Percentiles rank a stretch among this genome's conserved stretches.
Evolutionary conservation across 805 yeast species (phyloP).

Genomic region (Candida rishiriensis): DNA sequence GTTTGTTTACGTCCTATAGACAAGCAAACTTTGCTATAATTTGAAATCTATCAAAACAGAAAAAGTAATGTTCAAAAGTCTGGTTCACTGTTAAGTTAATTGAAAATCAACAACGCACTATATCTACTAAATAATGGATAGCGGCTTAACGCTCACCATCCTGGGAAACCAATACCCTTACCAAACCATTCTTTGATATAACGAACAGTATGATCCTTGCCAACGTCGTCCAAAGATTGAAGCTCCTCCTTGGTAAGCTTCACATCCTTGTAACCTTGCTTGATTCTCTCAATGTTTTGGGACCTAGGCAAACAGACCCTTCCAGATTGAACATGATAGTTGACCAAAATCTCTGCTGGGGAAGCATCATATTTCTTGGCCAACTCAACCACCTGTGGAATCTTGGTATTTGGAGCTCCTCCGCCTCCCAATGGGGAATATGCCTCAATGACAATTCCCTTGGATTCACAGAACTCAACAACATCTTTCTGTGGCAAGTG

Average conservation of each 20-base stretch:
- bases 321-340: constrained; percentile 62
- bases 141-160: constrained; percentile 19
- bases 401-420: constrained; percentile 59
- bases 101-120: no score
- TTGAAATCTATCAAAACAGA: no score
- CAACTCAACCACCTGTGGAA: constrained; percentile 45
- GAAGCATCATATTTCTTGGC: constrained; percentile 53
- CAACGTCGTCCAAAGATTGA: constrained; percentile 24
- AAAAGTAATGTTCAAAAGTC: no score
- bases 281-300: constrained; percentile 59
- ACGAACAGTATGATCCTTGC: constrained; percentile 30
- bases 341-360: constrained; percentile 53
- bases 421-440: constrained; percentile 62
- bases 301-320: constrained; percentile 68
- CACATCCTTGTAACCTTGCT: constrained; percentile 32
- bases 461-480: constrained; percentile 32
- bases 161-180: constrained; percentile 29
- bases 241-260: constrained; percentile 36
- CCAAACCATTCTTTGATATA: constrained; percentile 29
- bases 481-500: constrained; percentile 38
- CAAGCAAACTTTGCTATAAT: no score
- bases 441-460: constrained; percentile 43
- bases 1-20: no score
- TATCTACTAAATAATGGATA: no score
- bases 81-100: no score